Conservation (phyloP, 148 eudicot species). For the Euryodendron excelsum region DNA sequence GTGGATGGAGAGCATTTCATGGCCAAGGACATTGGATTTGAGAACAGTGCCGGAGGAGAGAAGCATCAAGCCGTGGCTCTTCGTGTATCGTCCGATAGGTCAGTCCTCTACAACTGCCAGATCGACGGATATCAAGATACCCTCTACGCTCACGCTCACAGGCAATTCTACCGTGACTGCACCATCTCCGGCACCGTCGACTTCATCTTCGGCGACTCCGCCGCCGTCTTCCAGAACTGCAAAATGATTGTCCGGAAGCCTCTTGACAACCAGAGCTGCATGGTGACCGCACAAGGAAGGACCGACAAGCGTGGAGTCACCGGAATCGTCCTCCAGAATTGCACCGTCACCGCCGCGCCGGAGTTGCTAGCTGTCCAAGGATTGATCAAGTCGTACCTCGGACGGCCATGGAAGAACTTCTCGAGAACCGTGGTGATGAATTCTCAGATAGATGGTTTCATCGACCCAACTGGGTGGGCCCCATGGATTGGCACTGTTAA, state of each 20-base stretch:
- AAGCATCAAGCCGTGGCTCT: slow-evolving; percentile 54
- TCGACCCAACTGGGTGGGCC: slow-evolving; percentile 53
- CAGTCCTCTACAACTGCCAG: slow-evolving; percentile 39
- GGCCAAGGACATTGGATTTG: slow-evolving; percentile 40
- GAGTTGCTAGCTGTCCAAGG: slow-evolving; percentile 26
- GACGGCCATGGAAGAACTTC: slow-evolving; percentile 70
- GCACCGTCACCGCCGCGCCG: slow-evolving; percentile 45
- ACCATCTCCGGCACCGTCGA: slow-evolving; percentile 65
- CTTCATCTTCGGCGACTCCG: slow-evolving; percentile 62
- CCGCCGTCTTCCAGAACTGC: slow-evolving; percentile 59
- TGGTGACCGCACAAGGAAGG: slow-evolving; percentile 56
- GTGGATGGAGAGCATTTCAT: slow-evolving; percentile 39
- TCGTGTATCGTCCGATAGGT: slow-evolving; percentile 28
- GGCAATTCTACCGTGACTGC: slow-evolving; percentile 70
- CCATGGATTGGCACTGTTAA: slow-evolving; percentile 46
- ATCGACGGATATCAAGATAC: slow-evolving; percentile 54
- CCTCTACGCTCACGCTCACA: slow-evolving; percentile 47
- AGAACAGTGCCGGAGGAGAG: slow-evolving; percentile 44
- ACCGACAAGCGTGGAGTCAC: slow-evolving; percentile 25
- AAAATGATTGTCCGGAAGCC: slow-evolving; percentile 50
- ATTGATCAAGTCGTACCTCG: slow-evolving; percentile 43
- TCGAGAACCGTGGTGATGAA: slow-evolving; percentile 74
- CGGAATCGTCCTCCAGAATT: slow-evolving; percentile 44
- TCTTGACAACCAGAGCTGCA: slow-evolving; percentile 31
- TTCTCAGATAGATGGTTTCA: slow-evolving; percentile 43